Evolutionary conservation across 768 basidiomycete genomes (phyloP), one percentile per base, ranked within the genome.

Genomic region (Pholiota conissans): DNA sequence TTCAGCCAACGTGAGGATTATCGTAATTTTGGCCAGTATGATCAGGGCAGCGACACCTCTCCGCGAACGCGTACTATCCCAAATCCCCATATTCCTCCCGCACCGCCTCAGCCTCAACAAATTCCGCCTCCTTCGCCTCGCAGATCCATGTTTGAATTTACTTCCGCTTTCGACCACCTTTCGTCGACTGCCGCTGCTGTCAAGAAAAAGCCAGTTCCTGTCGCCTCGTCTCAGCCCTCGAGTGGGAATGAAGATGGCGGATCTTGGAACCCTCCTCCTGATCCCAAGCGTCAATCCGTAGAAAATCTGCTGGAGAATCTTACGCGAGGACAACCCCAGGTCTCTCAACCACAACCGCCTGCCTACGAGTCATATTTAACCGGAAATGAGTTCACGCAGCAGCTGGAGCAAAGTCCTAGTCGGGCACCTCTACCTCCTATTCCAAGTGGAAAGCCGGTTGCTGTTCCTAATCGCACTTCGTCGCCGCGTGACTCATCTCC

Each of bases 71-170:
- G 76, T 52, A 66, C 61, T 18, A 57, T 66, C 51, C 66, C 64
- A 28, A 69, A 70, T 24, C 65, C 67, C 26, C 69, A 64, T 26
- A 47, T 59, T 18, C 57, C 66, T 29, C 71, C 64, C 24, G 65
- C 63, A 7, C 42, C 61, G 7, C 65, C 69, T 34, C 66, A 64
- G 27, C 68, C 64, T 28, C 73, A 69, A 54, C 73, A 72, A 24
- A 69, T 67, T 29, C 75, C 82, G 3, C 84, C 87, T 0, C 83
- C 90, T 28, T 86, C 88, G 39, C 82, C 87, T 22, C 87, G 85
- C 64, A 87, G 89, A 70, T 89, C 90, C 49, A 84, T 92, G 82
- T 94, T 94, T 63, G 90, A 93, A 35, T 93, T 90, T 59, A 80
- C 88, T 49, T 91, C 90, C 49, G 87, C 92, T 2, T 93, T 93